Base-by-base conservation (phyloP, 805 yeast species). In the Candida khao-thaluensis region DNA sequence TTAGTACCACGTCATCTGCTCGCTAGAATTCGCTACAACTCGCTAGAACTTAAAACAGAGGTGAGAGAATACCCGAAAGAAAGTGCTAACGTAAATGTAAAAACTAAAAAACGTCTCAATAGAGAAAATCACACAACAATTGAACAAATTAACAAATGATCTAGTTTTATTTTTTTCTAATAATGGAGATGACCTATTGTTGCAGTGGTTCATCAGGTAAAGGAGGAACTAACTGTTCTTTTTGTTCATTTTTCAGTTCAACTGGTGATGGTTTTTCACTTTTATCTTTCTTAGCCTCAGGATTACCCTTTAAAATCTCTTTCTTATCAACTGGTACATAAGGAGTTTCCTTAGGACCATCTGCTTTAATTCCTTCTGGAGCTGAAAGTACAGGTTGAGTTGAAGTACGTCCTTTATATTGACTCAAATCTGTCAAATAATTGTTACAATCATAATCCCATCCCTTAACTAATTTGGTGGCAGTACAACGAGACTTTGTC, bases 381-480 rank as follows among this genome's bases (percentile, higher is more conserved):
- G 36, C 36, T 5, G 23, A 27, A 4, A 18, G 17, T 10, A 5
- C 22, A 3, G 18, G 9, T n/a, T 25, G 33, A 15, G 34, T 38
- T 24, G 43, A 28, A 18, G 16, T 35, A 24, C 42, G 31, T 11
- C 40, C 43, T 25, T 45, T 35, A 14, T 67, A 66, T 17, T 60
- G 59, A 14, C 48, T 49, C 12, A 51, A 38, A n/a, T 36, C 51
- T 4, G 52, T 60, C 29, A 68, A 69, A 59, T 76, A 88, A 10
- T 70, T 51, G 44, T 66, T 69, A 67, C 99, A 93, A 55, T 82
- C 84, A 57, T 81, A 93, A 71, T 93, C 99, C 99, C 98, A 93
- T 27, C 77, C 71, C 3, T 68, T 45, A 22, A 85, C 47, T 50
- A 78, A 60, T 64, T 79, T 78, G 31, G 90, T 69, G 30, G 71